phyloP scores from a whole-genome alignment of 805 yeast species.

The Metschnikowia similis region DNA sequence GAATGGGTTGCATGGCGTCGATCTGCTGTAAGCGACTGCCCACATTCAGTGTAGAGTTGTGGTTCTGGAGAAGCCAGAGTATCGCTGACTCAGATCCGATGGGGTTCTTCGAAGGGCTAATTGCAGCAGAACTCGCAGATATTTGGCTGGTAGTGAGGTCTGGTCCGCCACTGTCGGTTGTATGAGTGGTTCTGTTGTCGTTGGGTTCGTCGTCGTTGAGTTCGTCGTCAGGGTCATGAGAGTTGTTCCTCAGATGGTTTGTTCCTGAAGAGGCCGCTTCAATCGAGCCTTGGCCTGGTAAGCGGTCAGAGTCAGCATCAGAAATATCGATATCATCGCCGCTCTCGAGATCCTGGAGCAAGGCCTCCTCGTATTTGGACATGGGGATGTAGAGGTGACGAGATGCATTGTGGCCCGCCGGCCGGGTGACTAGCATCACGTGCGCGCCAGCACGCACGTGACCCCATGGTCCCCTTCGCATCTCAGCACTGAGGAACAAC shows the following conservation, averaged over 20 bases:
- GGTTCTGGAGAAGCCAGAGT: neutral
- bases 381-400: neutral
- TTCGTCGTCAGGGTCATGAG: no score
- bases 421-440: neutral
- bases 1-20: constrained; percentile 19
- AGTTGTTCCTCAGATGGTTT: neutral
- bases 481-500: neutral
- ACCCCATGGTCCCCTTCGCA: neutral
- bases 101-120: neutral
- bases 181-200: no score
- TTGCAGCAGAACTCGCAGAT: neutral
- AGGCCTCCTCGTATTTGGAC: constrained; percentile 37
- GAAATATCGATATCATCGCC: constrained; percentile 10
- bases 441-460: neutral
- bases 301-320: neutral
- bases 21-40: constrained; percentile 17
- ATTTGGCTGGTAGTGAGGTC: no score
- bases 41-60: neutral
- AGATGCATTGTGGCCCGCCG: neutral
- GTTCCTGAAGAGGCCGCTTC: neutral
- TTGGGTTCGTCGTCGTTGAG: no score
- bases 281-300: neutral
- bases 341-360: constrained; percentile 40
- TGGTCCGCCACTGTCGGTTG: no score
- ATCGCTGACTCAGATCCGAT: neutral